A percentile compares a stretch with the other conserved stretches of the same genome.
phyloP scores from a whole-genome alignment of 805 yeast genomes.

The Zygosaccharomyces rouxii region DNA sequence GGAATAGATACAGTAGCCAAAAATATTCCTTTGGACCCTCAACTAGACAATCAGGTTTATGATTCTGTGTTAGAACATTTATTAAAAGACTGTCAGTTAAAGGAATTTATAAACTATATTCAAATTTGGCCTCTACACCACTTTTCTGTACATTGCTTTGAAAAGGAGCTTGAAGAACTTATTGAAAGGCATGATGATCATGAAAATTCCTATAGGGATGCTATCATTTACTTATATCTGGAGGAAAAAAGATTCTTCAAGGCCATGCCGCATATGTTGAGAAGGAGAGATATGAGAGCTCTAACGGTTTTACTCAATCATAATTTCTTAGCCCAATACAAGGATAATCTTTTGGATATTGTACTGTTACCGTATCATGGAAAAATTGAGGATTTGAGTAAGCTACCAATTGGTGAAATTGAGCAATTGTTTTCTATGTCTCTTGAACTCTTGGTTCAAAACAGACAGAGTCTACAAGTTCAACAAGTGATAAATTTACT shows the following conservation, averaged over 20 bases:
- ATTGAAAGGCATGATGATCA: slow-evolving; percentile 35
- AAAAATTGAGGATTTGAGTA: slow-evolving; percentile 35
- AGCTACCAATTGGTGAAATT: slow-evolving; percentile 41
- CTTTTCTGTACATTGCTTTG: slow-evolving; percentile 45
- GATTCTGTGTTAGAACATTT: slow-evolving; percentile 46
- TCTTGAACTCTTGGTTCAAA: slow-evolving; percentile 53
- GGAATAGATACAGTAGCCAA: slow-evolving; percentile 46
- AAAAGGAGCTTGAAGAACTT: slow-evolving; percentile 44
- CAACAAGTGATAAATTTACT: slow-evolving; percentile 46
- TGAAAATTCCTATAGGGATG: slow-evolving; percentile 36
- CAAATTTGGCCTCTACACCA: slow-evolving; percentile 54
- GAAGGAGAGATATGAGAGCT: slow-evolving; percentile 49
- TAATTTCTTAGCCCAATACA: slow-evolving; percentile 55
- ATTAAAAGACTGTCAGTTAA: slow-evolving; percentile 35
- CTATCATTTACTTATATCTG: slow-evolving; percentile 51
- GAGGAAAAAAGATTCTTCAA: slow-evolving; percentile 51
- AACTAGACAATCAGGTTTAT: slow-evolving; percentile 40
- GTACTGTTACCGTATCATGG: slow-evolving; percentile 40
- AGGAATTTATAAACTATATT: slow-evolving; percentile 42
- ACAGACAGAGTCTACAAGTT: slow-evolving; percentile 63
- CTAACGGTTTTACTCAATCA: slow-evolving; percentile 55
- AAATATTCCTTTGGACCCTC: slow-evolving; percentile 49
- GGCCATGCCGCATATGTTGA: slow-evolving; percentile 63
- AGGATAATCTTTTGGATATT: slow-evolving; percentile 48
- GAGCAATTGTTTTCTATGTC: slow-evolving; percentile 40